Conservation (phyloP, 345 rosid genomes). For the Reutealis trisperma region DNA sequence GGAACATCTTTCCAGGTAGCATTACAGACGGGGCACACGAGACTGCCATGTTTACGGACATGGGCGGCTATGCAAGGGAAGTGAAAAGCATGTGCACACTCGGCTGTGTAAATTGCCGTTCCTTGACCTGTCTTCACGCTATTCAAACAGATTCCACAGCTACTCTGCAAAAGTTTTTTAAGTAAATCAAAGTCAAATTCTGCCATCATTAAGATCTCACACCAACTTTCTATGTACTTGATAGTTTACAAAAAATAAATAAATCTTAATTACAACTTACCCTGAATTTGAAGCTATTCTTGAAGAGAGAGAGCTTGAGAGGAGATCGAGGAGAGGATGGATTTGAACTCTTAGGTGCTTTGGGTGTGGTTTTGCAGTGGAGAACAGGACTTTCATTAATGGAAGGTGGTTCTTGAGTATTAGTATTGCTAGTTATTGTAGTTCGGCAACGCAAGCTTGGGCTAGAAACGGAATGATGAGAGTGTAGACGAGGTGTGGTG, state of each 20-base stretch:
- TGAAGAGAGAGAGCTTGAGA: constrained; percentile 32
- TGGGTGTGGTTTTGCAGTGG: constrained; percentile 20
- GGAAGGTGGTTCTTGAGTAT: constrained; percentile 18
- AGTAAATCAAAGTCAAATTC: not conserved
- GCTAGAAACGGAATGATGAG: constrained; percentile 33
- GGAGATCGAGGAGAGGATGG: constrained; percentile 39
- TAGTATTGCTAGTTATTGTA: not conserved
- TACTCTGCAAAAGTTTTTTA: constrained; percentile 23
- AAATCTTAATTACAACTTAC: constrained; percentile 1
- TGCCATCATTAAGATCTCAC: not conserved
- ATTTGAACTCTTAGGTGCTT: constrained; percentile 20
- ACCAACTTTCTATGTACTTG: no score
- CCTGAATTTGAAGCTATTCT: constrained; percentile 37
- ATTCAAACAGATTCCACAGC: constrained; percentile 38
- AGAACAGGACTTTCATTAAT: constrained; percentile 32
- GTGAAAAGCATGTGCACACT: constrained; percentile 36
- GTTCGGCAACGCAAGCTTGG: constrained; percentile 59
- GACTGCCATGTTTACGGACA: constrained; percentile 34
- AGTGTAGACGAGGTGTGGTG: constrained; percentile 53
- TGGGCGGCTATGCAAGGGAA: constrained; percentile 38
- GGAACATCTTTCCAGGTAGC: constrained; percentile 39
- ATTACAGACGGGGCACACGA: constrained; percentile 33
- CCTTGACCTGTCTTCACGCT: constrained; percentile 40
- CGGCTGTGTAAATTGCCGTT: constrained; percentile 39
- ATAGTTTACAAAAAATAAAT: no score